Evolutionary conservation across 1,139 yeast species (phyloP).

Genomic region (Debaryomycetaceae sp.): DNA sequence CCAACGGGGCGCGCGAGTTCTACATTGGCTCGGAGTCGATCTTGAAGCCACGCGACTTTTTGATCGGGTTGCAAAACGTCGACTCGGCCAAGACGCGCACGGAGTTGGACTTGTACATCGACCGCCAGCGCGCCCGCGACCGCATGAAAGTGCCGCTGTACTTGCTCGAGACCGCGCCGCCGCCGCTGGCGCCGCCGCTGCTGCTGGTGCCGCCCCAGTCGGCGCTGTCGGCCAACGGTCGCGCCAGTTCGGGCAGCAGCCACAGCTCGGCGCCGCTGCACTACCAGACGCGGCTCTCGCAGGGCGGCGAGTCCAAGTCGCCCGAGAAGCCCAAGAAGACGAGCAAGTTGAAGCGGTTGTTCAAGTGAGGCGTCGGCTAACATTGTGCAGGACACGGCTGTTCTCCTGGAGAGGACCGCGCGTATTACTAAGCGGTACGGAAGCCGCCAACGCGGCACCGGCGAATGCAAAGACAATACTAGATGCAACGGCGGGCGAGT

Average conservation of each 20-base stretch:
- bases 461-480: too few species aligned
- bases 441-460: too few species aligned
- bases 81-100: slow-evolving; percentile 29
- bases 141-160: slow-evolving; percentile 31
- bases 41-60: slow-evolving; percentile 57
- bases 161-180: slow-evolving; percentile 26
- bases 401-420: too few species aligned
- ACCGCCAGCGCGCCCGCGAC: slow-evolving; percentile 20
- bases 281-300: slow-evolving; percentile 24
- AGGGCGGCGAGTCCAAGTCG: slow-evolving; percentile 8
- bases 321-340: slow-evolving; percentile 29
- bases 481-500: too few species aligned
- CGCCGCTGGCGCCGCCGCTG: slow-evolving; percentile 8
- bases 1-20: slow-evolving; percentile 61
- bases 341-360: slow-evolving; percentile 32
- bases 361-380: slow-evolving; percentile 22
- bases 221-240: slow-evolving; percentile 1
- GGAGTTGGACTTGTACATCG: slow-evolving; percentile 33
- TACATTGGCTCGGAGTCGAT: slow-evolving; percentile 81
- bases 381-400: too few species aligned
- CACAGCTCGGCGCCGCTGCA: slow-evolving; percentile 19
- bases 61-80: slow-evolving; percentile 42
- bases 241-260: slow-evolving; percentile 5
- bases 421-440: too few species aligned
- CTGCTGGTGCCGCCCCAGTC: slow-evolving; percentile 1